Conservation (phyloP, 164 flowering plant species). For the Vitis vinifera region DNA sequence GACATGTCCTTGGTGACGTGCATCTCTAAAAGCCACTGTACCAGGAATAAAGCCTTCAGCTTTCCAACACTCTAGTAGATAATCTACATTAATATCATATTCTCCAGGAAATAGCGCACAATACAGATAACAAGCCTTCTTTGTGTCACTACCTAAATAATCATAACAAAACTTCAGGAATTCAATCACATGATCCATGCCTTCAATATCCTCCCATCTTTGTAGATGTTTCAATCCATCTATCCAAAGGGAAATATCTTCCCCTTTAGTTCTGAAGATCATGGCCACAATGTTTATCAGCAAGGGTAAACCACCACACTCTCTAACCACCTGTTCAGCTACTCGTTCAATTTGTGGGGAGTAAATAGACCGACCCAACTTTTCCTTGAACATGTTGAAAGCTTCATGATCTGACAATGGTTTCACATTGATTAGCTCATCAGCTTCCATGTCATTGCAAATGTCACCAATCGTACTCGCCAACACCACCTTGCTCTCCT, state of each 20-base stretch:
- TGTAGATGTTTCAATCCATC: background rate
- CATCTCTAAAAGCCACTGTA: background rate
- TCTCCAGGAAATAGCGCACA: constrained; percentile 10
- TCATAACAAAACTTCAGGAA: constrained; percentile 12
- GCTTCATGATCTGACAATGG: background rate
- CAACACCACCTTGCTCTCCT: constrained; percentile 10
- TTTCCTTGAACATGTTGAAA: constrained; percentile 10
- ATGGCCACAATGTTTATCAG: constrained; percentile 6
- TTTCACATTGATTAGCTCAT: constrained; percentile 8
- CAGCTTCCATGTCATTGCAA: constrained; percentile 10
- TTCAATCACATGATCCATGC: constrained; percentile 1
- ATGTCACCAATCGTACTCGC: background rate
- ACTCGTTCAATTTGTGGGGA: background rate
- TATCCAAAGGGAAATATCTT: constrained; percentile 1
- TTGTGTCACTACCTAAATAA: background rate
- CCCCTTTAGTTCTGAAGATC: background rate
- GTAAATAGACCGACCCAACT: background rate
- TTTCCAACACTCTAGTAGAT: constrained; percentile 13
- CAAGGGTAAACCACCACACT: constrained; percentile 7
- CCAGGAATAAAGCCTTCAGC: constrained; percentile 4
- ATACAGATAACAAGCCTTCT: constrained; percentile 6
- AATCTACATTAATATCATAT: background rate
- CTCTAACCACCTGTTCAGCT: background rate
- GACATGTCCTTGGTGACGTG: background rate
- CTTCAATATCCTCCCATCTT: background rate